These are phyloP conservation scores for Coemansia javaensis DNA, from an alignment of 192 early-diverging fungal species.

Conservation along the genomic window DNA sequence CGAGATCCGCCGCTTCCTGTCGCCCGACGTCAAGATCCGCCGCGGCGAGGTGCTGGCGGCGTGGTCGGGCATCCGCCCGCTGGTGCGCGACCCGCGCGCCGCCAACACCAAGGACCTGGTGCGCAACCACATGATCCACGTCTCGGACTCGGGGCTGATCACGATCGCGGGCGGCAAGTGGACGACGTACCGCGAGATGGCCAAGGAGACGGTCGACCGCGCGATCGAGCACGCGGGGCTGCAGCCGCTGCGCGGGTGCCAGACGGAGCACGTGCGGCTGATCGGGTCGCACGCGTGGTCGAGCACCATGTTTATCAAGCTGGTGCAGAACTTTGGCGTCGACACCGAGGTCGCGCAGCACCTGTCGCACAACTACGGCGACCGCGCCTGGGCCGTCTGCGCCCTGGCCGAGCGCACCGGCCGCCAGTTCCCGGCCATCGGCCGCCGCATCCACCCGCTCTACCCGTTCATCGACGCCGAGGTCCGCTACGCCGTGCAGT, in stretches of 20 bases:
- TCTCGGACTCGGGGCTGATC: constrained; percentile 70
- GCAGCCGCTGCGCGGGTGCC: constrained; percentile 63
- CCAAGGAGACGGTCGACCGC: constrained; percentile 86
- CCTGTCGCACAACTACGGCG: constrained; percentile 87
- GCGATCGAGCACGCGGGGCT: constrained; percentile 75
- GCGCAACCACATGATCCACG: constrained; percentile 96
- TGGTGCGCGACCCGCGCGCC: constrained; percentile 92
- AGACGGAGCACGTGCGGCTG: constrained; percentile 69
- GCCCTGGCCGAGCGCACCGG: constrained; percentile 70
- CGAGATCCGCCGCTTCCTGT: constrained; percentile 87
- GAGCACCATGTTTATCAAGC: constrained; percentile 90
- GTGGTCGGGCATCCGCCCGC: constrained; percentile 96
- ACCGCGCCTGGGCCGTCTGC: constrained; percentile 91
- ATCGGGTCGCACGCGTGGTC: constrained; percentile 85
- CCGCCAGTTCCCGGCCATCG: constrained; percentile 74
- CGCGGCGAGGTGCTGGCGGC: constrained; percentile 94
- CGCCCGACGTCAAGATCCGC: constrained; percentile 90
- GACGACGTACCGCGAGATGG: constrained; percentile 98
- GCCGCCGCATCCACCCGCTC: constrained; percentile 66
- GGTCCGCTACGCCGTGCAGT: constrained; percentile 82
- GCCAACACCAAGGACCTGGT: constrained; percentile 90
- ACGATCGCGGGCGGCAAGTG: constrained; percentile 98
- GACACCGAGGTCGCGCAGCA: constrained; percentile 90
- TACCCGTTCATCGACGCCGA: constrained; percentile 96
- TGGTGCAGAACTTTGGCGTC: constrained; percentile 93